Conservation (phyloP, 2,329 filamentous ascomycete genomes). For the Ascochyta clinopodiicola region DNA sequence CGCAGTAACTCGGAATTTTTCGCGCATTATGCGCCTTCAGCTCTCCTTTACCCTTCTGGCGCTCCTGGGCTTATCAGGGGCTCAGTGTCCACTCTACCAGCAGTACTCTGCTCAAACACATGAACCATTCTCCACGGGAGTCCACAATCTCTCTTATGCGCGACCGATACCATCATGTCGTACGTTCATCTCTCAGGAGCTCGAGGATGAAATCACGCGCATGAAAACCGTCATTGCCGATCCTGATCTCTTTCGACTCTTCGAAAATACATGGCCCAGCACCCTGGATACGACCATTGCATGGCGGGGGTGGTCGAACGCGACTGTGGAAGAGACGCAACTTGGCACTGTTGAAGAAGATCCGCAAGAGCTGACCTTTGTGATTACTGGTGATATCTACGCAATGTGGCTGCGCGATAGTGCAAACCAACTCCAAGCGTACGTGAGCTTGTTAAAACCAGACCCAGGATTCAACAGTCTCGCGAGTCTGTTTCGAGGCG, state of each 20-base stretch:
- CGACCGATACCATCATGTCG: constrained; percentile 54
- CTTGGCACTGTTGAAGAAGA: constrained; percentile 10
- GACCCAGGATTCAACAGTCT: constrained; percentile 57
- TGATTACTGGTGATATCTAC: constrained; percentile 65
- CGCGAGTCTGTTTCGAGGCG: constrained; percentile 70
- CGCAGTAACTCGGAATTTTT: not conserved
- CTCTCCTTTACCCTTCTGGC: constrained; percentile 11
- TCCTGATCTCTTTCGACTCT: constrained; percentile 71
- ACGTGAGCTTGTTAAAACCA: constrained; percentile 64
- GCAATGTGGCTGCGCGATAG: constrained; percentile 62
- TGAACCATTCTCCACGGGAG: constrained; percentile 50
- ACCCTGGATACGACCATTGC: constrained; percentile 77
- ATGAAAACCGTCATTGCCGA: constrained; percentile 51
- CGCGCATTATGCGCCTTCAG: constrained; percentile 15
- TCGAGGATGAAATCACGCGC: constrained; percentile 50
- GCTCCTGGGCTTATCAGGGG: constrained; percentile 25
- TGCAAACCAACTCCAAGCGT: constrained; percentile 75
- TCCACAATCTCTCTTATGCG: constrained; percentile 53
- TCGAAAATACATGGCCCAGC: constrained; percentile 76
- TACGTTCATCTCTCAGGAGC: constrained; percentile 52
- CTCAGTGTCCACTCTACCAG: constrained; percentile 53
- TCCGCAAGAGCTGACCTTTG: constrained; percentile 67
- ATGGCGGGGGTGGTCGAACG: constrained; percentile 67
- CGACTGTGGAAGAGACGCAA: constrained; percentile 37
- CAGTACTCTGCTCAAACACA: constrained; percentile 50